Base-by-base conservation (phyloP, 495 filamentous ascomycete genomes). In the Hypoxylon fuscum region DNA sequence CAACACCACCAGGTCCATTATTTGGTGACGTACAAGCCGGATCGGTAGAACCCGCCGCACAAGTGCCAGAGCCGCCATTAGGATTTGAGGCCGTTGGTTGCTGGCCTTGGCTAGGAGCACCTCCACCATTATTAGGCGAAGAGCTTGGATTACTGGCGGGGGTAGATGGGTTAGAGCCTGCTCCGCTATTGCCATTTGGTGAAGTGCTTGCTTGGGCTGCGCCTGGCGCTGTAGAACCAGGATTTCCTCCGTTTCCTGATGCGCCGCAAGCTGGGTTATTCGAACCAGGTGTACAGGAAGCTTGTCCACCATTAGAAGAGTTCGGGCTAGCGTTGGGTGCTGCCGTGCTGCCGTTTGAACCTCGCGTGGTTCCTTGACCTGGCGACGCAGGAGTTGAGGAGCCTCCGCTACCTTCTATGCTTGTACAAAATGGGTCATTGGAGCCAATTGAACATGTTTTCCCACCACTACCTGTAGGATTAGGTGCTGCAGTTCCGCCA, bases 21-120 rank as follows among this genome's bases (percentile, higher is more conserved):
- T 18, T 43, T 46, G 51, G 34, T 12, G 56, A 56, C 10, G 29
- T 66, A 34, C 63, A 66, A 3, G 32, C 32, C 20, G 63, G 58
- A 41, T 67, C 63, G 1, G 48, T 59, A 42, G 64, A 68, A 29
- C 48, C 64, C 37, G 64, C 32, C 0, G 59, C 41, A 12, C 64
- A 68, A 18, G 40, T 63, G 42, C 35, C 50, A n/a, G 55, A n/a
- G 11, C 50, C 29, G 15, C 52, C 15, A 29, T 55, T 55, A 11
- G 61, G 14, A 21, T 41, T 51, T 11, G 55, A 64, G 18, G 37
- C 35, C 29, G 63, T 63, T 20, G 59, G 47, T 11, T 63, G 59
- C 20, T 55, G 46, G 17, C 41, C 49, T 27, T 64, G 59, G n/a
- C 23, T 64, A 5, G 59, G 55, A 27, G 46, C 45, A 20, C 54